Evolutionary conservation across 768 basidiomycete genomes (phyloP), one percentile per base, ranked within the genome.

Genomic region (Trametes sanguinea): DNA sequence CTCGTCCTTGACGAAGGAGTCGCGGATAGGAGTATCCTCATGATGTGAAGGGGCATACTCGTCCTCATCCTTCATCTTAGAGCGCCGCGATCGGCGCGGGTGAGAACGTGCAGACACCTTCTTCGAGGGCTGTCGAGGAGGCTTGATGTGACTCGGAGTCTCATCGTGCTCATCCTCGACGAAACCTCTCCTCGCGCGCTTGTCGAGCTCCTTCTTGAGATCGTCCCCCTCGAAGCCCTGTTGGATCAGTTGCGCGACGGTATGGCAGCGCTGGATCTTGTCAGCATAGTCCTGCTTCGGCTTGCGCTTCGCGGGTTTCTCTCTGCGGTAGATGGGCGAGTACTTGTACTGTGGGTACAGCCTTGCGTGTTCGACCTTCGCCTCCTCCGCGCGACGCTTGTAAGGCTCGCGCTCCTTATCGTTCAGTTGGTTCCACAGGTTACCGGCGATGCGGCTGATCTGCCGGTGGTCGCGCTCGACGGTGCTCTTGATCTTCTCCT

Each of bases 391-490:
- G 68, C 76, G 68, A 14, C 67, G 69, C 40, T 76, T 71, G 79
- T 81, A 89, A 17, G 71, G 74, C 5, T 70, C 74, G 54, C 80
- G 83, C 67, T 84, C 80, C 27, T 76, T 78, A 0, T 73, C 70
- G 9, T 75, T 67, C 35, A 91, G 74, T 55, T 81, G 71, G 51
- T 83, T 82, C 92, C 92, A 95, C 65, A 81, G 78, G 37, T 83
- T 72, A 4, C 87, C 91, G 2, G 86, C 88, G 54, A 91, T 81
- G 57, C 85, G 81, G 60, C 86, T 88, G 60, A 94, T 83, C 57
- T 85, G 81, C 71, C 90, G 86, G 71, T 94, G 91, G 52, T 88
- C 85, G 62, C 77, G 80, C 75, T 89, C 88, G 53, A 83, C 76
- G 42, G 73, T 73, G 1, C 80, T 80, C 53, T 83, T 83, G 33